These are phyloP conservation scores for Corynascus novoguineensis DNA, from an alignment of 495 filamentous ascomycete species.

Conservation along the genomic window DNA sequence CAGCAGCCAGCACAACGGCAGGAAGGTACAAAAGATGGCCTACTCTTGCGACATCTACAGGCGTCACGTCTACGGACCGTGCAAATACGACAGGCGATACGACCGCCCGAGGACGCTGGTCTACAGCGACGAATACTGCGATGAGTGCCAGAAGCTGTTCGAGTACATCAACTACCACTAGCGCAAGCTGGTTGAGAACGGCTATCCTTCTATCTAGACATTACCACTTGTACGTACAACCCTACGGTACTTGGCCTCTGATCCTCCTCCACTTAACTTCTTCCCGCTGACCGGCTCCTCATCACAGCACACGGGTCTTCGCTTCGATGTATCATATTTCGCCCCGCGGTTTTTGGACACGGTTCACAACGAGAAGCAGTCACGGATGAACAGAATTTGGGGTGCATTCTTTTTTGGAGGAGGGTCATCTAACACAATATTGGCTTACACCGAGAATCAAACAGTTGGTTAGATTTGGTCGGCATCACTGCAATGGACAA, in stretches of 20 bases:
- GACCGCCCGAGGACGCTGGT: background rate
- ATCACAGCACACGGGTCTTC: too few relatives aligned
- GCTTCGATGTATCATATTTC: too few relatives aligned
- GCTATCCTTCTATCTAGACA: too few relatives aligned
- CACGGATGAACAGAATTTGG: too few relatives aligned
- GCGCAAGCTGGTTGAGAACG: background rate
- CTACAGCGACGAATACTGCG: background rate
- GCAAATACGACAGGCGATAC: background rate
- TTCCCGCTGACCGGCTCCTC: too few relatives aligned
- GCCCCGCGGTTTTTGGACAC: too few relatives aligned
- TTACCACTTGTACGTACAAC: too few relatives aligned
- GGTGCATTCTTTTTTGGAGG: background rate
- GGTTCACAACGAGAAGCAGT: too few relatives aligned
- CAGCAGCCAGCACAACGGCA: background rate
- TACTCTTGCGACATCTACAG: slow-evolving; percentile 10
- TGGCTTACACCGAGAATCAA: background rate
- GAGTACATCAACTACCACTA: background rate
- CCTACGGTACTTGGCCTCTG: too few relatives aligned
- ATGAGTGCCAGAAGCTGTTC: background rate
- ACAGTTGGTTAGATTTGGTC: background rate
- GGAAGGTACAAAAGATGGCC: background rate
- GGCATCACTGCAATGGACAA: background rate
- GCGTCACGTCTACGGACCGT: slow-evolving; percentile 7
- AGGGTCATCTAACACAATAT: background rate
- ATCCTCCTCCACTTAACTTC: background rate